Base-by-base conservation (phyloP, 208 protist genomes). In the Endotrypanum monterogeii region DNA sequence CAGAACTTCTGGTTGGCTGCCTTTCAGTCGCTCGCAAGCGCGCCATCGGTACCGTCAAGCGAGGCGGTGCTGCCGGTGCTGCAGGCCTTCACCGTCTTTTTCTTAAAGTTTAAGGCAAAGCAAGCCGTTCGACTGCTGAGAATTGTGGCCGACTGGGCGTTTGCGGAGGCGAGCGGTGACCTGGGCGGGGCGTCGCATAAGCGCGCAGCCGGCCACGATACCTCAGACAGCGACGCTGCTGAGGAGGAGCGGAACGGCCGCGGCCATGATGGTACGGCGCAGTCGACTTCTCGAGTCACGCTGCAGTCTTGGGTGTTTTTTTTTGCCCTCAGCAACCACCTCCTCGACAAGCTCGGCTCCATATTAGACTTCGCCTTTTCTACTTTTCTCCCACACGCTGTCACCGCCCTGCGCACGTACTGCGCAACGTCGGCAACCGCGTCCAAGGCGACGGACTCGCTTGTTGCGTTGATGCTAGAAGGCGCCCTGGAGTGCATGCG, bases 41-140 rank as follows among this genome's bases (percentile, higher is more conserved):
- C 85, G 52, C 80, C 83, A n/a, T 55, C 84, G 23, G 75, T 90
- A 44, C 93, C 90, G 56, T 80, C 93, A 35, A 82, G 74, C 41
- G 90, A 95, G 77, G 79, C 86, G 65, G 71, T 93, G 32, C 77
- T 80, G 71, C 86, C 93, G 18, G 88, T 95, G 41, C 72, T 95
- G 62, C 78, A 92, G 71, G 89, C 90, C 56, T 97, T 93, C 84
- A 87, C 77, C 5, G 81, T 86, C 44, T 95, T 97, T 74, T 88
- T 94, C 67, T 63, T 97, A 39, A 97, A 97, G 80, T 97, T 97
- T 76, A 94, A 94, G 84, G 80, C 90, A 25, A 94, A 94, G 73
- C 86, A 94, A 61, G 92, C 90, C 63, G 72, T 71, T 28, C 75
- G 72, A 73, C 80, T 94, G 73, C 78, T 97, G 56, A 79, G 83